Evolutionary conservation across 1,284 basidiomycete species (phyloP).

Genomic region (Singerocomus inundabilis): DNA sequence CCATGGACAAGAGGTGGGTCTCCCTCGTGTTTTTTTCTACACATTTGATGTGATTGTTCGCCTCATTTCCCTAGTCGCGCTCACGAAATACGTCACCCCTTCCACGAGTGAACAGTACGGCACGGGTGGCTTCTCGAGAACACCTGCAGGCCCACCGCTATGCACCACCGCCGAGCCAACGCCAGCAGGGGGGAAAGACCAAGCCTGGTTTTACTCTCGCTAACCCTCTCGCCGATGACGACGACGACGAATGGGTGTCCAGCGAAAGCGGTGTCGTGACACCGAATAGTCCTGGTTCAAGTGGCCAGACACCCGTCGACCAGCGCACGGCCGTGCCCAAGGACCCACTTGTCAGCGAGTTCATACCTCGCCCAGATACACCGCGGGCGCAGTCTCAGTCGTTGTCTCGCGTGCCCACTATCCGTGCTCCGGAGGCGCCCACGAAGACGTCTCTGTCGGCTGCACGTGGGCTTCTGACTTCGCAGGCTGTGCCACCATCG

Average conservation of each 20-base stretch:
- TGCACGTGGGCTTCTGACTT: constrained; percentile 25
- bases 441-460: constrained; percentile 21
- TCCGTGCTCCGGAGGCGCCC: constrained; percentile 31
- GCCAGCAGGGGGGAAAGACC: constrained; percentile 39
- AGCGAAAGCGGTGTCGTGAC: constrained; percentile 72
- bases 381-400: constrained; percentile 30
- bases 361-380: constrained; percentile 28
- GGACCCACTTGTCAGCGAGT: constrained; percentile 16
- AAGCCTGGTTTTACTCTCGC: constrained; percentile 61
- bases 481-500: constrained; percentile 19
- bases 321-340: constrained; percentile 18
- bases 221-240: constrained; percentile 46
- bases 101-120: constrained; percentile 47
- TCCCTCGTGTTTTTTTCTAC: constrained; percentile 13
- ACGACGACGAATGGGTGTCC: constrained; percentile 72
- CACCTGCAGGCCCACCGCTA: constrained; percentile 39
- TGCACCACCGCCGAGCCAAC: constrained; percentile 34
- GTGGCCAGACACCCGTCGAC: constrained; percentile 38
- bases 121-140: constrained; percentile 52
- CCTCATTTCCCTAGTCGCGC: constrained; percentile 27
- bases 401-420: constrained; percentile 35
- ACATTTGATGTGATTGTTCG: constrained; percentile 10
- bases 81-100: constrained; percentile 39
- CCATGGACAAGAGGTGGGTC: constrained; percentile 44
- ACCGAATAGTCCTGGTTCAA: constrained; percentile 50